Conservation (phyloP, 2,329 filamentous ascomycete genomes). For the Myriosclerotinia curreyana region DNA sequence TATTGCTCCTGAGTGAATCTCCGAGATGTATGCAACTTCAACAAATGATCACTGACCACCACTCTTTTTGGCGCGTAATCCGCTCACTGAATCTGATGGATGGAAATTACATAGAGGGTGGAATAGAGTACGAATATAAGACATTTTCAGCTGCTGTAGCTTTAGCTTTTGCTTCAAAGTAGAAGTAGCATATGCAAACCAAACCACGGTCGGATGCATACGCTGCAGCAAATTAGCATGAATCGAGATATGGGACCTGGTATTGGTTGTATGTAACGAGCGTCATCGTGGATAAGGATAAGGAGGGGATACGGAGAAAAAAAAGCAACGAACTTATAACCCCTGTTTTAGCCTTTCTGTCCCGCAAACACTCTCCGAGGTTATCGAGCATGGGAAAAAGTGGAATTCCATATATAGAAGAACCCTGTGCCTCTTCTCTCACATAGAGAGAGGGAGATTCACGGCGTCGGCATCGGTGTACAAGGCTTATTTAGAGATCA, state of each 20-base stretch:
- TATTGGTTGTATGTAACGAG: neutral
- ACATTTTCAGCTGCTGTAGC: neutral
- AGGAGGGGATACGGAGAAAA: neutral
- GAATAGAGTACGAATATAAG: neutral
- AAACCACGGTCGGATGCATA: conserved; percentile 15
- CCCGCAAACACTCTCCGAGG: no score
- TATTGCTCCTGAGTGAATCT: neutral
- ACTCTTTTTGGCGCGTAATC: neutral
- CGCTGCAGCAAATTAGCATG: neutral
- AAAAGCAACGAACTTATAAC: neutral
- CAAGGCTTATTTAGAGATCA: neutral
- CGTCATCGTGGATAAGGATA: neutral
- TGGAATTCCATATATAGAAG: neutral
- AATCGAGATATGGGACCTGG: neutral
- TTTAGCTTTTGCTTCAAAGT: no score
- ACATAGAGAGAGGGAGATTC: neutral
- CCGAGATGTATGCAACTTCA: neutral
- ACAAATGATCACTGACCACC: neutral
- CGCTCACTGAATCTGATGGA: neutral
- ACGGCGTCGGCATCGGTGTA: neutral
- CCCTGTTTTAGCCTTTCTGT: neutral
- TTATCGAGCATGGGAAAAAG: no score
- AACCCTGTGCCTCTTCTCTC: conserved; percentile 4
- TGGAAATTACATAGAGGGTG: no score
- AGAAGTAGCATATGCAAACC: conserved; percentile 2